Percentiles rank a stretch among this genome's conserved stretches.
Evolutionary conservation across 139 green algal species (phyloP).

Genomic region (Bryopsis sp.): DNA sequence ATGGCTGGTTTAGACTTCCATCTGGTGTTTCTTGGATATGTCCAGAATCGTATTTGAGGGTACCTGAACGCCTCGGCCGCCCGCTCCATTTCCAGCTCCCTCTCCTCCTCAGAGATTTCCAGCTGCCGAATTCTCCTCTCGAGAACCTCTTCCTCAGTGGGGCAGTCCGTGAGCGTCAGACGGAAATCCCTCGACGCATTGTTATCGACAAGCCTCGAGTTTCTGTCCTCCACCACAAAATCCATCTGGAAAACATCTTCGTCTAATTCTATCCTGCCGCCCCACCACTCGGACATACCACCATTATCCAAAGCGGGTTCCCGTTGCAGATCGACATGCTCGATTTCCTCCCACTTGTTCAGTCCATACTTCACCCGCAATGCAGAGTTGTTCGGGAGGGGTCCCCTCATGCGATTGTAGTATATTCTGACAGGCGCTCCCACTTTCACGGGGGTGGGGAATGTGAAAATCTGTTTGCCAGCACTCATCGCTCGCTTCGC

Average conservation of each 20-base stretch:
- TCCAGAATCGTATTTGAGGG: no score
- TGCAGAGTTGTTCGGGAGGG: not conserved
- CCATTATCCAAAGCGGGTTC: conserved; percentile 14
- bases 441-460: not conserved
- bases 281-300: conserved; percentile 39
- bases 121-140: conserved; percentile 25
- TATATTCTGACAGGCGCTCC: not conserved
- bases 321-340: conserved; percentile 39
- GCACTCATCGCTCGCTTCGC: not conserved
- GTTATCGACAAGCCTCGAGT: conserved; percentile 55
- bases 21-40: no score
- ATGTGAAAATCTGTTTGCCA: conserved; percentile 14
- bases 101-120: conserved; percentile 39
- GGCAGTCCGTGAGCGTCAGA: conserved; percentile 41
- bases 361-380: conserved; percentile 59
- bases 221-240: conserved; percentile 65
- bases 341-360: conserved; percentile 72
- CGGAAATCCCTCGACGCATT: conserved; percentile 57
- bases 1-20: no score
- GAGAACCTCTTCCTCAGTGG: conserved; percentile 55
- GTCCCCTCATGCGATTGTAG: conserved; percentile 18
- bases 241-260: conserved; percentile 56
- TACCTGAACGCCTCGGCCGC: conserved; percentile 44
- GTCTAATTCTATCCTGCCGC: conserved; percentile 36
- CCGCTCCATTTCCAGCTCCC: conserved; percentile 29